A percentile compares a stretch with the other conserved stretches of the same genome.
Evolutionary conservation across 2,329 filamentous ascomycete species (phyloP).

Genomic region (Xylariaceae sp.): DNA sequence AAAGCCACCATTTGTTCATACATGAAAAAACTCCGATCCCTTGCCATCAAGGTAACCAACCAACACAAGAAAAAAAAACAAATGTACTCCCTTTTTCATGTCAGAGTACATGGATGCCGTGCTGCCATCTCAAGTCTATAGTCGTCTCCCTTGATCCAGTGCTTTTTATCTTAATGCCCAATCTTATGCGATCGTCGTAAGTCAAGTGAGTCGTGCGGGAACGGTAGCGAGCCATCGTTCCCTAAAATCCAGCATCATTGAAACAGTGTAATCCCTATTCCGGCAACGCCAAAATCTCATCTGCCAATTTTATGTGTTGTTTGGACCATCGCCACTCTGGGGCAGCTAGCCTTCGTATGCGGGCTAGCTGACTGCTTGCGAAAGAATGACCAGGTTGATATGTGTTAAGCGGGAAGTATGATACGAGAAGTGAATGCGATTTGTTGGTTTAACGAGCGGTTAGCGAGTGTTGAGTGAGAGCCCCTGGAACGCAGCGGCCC

Average conservation of each 20-base stretch:
- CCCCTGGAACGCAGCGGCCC: constrained; percentile 65
- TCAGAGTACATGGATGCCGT: constrained; percentile 33
- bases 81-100: constrained; percentile 22
- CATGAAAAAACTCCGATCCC: constrained; percentile 3
- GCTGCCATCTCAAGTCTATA: constrained; percentile 31
- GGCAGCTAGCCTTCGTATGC: constrained; percentile 3
- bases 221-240: constrained; percentile 19
- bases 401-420: constrained; percentile 28
- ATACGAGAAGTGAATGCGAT: constrained; percentile 30
- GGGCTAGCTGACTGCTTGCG: neutral
- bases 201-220: constrained; percentile 29
- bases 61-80: constrained; percentile 1
- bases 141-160: constrained; percentile 26
- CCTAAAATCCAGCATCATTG: constrained; percentile 21
- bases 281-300: constrained; percentile 28
- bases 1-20: constrained; percentile 16
- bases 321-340: constrained; percentile 16
- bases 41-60: constrained; percentile 14
- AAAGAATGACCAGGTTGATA: neutral
- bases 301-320: constrained; percentile 25
- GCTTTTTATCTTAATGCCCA: constrained; percentile 32
- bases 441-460: constrained; percentile 9
- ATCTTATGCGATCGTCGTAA: constrained; percentile 33
- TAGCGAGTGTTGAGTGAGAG: constrained; percentile 67
- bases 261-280: constrained; percentile 25